phyloP scores from a whole-genome alignment of 441 rosid genomes.

The Gossypium schwendimanii region DNA sequence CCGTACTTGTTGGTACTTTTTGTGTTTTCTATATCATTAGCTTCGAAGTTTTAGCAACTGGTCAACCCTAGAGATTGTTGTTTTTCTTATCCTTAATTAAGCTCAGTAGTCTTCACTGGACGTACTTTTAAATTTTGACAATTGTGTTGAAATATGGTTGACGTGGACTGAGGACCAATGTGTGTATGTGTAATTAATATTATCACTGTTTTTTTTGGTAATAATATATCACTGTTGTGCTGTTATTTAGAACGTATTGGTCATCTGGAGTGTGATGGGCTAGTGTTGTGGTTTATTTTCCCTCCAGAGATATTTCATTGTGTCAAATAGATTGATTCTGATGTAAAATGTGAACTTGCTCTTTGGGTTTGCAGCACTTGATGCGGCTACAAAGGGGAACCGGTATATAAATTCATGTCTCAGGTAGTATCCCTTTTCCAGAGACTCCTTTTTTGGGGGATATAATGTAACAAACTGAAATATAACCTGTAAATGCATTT shows the following conservation, averaged over 20 bases:
- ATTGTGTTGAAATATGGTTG: neutral
- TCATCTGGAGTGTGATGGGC: neutral
- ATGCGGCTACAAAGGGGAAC: constrained; percentile 82
- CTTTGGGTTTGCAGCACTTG: constrained; percentile 43
- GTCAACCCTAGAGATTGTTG: neutral
- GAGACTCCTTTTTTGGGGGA: neutral
- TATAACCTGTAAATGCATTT: neutral
- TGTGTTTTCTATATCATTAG: neutral
- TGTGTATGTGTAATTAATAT: neutral
- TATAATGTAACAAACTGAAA: neutral
- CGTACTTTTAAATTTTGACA: neutral
- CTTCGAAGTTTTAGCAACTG: neutral
- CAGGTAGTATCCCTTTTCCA: constrained; percentile 34
- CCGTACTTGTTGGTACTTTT: neutral
- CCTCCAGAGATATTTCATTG: neutral
- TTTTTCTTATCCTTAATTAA: neutral
- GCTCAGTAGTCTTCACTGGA: neutral
- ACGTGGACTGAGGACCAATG: neutral
- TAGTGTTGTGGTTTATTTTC: neutral
- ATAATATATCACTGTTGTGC: neutral
- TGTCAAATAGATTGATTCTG: constrained; percentile 1
- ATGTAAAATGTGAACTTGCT: neutral
- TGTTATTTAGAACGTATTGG: neutral
- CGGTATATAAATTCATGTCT: constrained; percentile 84
- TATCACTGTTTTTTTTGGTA: neutral